These are phyloP conservation scores for Curvularia spicifera DNA, from an alignment of 2,329 filamentous ascomycete species.

Conservation along the genomic window DNA sequence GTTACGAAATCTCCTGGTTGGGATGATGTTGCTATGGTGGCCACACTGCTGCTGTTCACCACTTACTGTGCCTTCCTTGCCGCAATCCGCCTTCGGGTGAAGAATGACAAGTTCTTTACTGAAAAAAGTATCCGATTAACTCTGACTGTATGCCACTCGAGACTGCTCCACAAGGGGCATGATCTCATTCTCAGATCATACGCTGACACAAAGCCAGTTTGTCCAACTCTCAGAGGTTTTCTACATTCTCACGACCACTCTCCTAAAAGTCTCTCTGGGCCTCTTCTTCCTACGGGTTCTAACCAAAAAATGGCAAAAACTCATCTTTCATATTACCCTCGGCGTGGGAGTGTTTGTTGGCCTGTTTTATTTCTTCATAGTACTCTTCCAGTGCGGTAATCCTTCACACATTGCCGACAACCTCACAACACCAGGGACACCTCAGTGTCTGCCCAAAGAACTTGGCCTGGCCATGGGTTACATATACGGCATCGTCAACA, in stretches of 20 bases:
- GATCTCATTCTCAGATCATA: background rate
- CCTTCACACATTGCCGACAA: constrained; percentile 35
- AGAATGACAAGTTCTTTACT: constrained; percentile 19
- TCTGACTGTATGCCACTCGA: constrained; percentile 26
- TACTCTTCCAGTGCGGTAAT: constrained; percentile 41
- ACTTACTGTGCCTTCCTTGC: constrained; percentile 37
- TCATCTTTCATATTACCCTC: constrained; percentile 10
- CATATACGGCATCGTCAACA: constrained; percentile 42
- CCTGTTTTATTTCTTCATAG: constrained; percentile 38
- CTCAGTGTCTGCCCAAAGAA: constrained; percentile 32
- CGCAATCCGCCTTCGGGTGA: constrained; percentile 26
- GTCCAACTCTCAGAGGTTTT: constrained; percentile 54
- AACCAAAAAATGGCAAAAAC: constrained; percentile 41
- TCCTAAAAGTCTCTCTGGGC: constrained; percentile 53
- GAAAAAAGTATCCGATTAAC: constrained; percentile 22
- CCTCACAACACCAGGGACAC: constrained; percentile 16
- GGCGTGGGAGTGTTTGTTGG: constrained; percentile 25
- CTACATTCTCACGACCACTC: constrained; percentile 59
- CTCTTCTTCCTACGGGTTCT: constrained; percentile 48
- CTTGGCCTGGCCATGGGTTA: constrained; percentile 38
- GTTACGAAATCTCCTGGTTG: constrained; percentile 45
- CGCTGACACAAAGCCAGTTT: constrained; percentile 27
- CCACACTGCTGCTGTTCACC: constrained; percentile 39
- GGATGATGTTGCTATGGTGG: constrained; percentile 44
- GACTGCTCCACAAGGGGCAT: background rate